phyloP scores from a whole-genome alignment of 2,329 filamentous ascomycete species.

The Botryosphaeria dothidea region DNA sequence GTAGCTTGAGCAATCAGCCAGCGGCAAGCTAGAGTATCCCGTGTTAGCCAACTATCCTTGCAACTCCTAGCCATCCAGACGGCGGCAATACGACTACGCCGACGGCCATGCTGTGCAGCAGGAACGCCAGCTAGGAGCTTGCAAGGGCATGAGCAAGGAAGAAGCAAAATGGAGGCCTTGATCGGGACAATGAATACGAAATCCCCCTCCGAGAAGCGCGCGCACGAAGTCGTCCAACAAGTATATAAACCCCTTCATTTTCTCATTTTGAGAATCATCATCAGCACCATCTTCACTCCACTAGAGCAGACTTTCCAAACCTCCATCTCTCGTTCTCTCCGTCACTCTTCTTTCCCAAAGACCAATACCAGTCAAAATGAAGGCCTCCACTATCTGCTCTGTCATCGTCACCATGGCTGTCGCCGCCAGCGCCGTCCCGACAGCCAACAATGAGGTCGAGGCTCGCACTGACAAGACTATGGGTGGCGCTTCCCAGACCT shows the following conservation, averaged over 20 bases:
- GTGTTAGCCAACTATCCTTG: neutral
- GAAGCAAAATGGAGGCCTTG: neutral
- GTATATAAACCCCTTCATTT: conserved; percentile 17
- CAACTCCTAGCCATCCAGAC: neutral
- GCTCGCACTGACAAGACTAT: conserved; percentile 18
- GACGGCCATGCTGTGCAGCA: neutral
- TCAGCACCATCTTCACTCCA: conserved; percentile 17
- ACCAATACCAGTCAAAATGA: conserved; percentile 23
- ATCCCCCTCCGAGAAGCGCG: neutral
- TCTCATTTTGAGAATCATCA: conserved; percentile 14
- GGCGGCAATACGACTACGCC: neutral
- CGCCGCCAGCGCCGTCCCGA: conserved; percentile 20
- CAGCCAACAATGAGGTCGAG: neutral
- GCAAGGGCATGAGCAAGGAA: neutral
- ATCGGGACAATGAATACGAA: neutral
- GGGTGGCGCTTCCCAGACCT: conserved; percentile 13
- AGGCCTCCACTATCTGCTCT: conserved; percentile 18
- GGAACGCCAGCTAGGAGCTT: neutral
- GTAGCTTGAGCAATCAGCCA: neutral
- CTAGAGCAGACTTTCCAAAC: neutral
- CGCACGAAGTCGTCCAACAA: neutral
- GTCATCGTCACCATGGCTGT: conserved; percentile 22
- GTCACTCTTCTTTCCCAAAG: neutral
- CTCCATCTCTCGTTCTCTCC: neutral
- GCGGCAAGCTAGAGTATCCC: neutral